Conservation (phyloP, 1,139 yeast genomes). For the Lodderomyces elongisporus region DNA sequence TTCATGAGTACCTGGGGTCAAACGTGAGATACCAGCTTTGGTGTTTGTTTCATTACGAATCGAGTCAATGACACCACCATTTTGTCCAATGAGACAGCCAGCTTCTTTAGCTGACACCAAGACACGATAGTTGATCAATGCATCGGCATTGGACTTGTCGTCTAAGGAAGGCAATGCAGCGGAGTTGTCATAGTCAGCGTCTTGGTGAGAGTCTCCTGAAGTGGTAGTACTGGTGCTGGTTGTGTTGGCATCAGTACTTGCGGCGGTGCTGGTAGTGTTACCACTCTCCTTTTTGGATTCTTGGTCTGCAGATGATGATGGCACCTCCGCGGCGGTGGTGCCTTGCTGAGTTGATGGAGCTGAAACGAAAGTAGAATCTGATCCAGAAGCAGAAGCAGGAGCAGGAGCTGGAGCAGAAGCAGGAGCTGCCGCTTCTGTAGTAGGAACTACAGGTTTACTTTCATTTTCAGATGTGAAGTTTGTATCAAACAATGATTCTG, state of each 20-base stretch:
- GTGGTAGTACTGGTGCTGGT: background rate
- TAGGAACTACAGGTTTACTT: conserved; percentile 8
- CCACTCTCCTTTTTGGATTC: background rate
- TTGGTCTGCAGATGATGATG: background rate
- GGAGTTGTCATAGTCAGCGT: conserved; percentile 10
- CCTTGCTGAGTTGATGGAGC: background rate
- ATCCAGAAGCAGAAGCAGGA: background rate
- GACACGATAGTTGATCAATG: conserved; percentile 57
- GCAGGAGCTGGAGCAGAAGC: background rate
- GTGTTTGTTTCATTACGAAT: conserved; percentile 75
- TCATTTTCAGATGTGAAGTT: conserved; percentile 26
- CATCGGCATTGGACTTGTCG: conserved; percentile 26
- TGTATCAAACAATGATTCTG: conserved; percentile 41
- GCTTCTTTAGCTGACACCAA: conserved; percentile 84
- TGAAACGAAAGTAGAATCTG: conserved; percentile 1
- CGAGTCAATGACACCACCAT: conserved; percentile 74
- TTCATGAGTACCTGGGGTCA: conserved; percentile 77
- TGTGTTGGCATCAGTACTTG: conserved; percentile 1
- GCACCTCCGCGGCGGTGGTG: background rate
- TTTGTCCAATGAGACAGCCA: conserved; percentile 86
- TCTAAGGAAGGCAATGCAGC: conserved; percentile 27
- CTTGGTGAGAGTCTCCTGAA: background rate
- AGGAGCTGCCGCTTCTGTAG: conserved; percentile 4
- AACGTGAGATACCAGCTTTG: conserved; percentile 84
- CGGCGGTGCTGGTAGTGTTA: conserved; percentile 2